Evolutionary conservation across 1,139 yeast species (phyloP).

Genomic region (Yamadazyma oceani): DNA sequence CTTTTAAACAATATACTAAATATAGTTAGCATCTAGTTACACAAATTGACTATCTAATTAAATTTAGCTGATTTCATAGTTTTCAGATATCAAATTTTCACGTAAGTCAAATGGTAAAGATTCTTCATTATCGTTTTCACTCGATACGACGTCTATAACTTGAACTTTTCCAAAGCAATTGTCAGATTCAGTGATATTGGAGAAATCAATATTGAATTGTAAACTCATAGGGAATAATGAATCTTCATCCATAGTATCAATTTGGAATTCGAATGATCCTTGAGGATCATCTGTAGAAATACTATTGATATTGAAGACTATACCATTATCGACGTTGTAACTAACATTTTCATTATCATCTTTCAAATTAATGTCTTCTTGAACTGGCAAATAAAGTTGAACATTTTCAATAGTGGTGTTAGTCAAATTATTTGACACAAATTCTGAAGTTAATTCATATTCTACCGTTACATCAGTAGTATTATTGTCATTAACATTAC

Average conservation of each 20-base stretch:
- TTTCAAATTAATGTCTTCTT: constrained; percentile 54
- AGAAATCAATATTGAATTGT: constrained; percentile 39
- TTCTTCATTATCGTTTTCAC: constrained; percentile 30
- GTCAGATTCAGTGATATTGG: constrained; percentile 40
- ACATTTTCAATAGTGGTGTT: constrained; percentile 55
- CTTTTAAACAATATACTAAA: constrained; percentile 2
- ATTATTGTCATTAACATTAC: constrained; percentile 56
- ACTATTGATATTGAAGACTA: constrained; percentile 52
- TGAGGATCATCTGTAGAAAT: constrained; percentile 52
- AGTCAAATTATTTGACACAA: constrained; percentile 22
- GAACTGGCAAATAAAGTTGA: constrained; percentile 64
- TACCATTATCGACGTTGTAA: constrained; percentile 58
- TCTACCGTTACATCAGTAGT: constrained; percentile 79
- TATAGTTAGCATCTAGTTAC: neutral
- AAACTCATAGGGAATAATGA: constrained; percentile 86
- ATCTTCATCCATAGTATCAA: constrained; percentile 67
- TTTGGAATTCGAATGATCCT: constrained; percentile 79
- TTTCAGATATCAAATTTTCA: constrained; percentile 61
- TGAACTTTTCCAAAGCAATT: constrained; percentile 42
- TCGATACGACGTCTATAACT: constrained; percentile 43
- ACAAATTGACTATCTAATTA: constrained; percentile 1
- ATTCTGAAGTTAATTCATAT: constrained; percentile 62
- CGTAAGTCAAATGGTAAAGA: constrained; percentile 74
- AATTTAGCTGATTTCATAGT: constrained; percentile 47
- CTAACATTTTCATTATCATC: constrained; percentile 49